Percentiles rank a stretch among this genome's conserved stretches.
Conservation (phyloP, 2,329 filamentous ascomycete genomes). For the Coniosporium tulheliwenetii region DNA sequence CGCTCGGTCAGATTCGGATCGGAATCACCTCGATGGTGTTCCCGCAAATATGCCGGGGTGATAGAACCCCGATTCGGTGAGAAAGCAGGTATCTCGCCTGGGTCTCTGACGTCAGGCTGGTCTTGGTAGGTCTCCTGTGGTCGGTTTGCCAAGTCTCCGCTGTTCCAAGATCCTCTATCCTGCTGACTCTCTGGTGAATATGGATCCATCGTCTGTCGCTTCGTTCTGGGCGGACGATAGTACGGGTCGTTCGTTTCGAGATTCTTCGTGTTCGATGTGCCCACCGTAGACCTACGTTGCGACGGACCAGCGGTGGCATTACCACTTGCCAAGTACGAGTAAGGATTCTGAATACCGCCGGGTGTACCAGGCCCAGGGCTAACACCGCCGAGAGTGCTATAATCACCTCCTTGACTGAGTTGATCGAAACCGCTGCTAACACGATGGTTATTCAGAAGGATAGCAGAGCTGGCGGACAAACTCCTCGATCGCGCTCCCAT, state of each 20-base stretch:
- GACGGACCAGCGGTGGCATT: slow-evolving; percentile 18
- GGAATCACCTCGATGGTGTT: slow-evolving; percentile 28
- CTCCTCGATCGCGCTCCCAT: slow-evolving; percentile 40
- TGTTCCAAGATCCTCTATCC: slow-evolving; percentile 29
- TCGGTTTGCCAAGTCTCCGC: slow-evolving; percentile 29
- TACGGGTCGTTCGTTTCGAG: slow-evolving; percentile 52
- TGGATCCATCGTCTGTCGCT: slow-evolving; percentile 45
- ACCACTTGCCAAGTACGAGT: slow-evolving; percentile 51
- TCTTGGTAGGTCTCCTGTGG: slow-evolving; percentile 29
- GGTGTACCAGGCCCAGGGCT: slow-evolving; percentile 57
- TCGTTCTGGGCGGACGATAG: slow-evolving; percentile 70
- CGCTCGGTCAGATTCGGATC: slow-evolving; percentile 35
- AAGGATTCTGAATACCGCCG: slow-evolving; percentile 52
- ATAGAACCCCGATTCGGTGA: slow-evolving; percentile 28
- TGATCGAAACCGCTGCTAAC: slow-evolving; percentile 38
- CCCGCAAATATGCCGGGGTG: slow-evolving; percentile 37
- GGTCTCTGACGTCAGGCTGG: slow-evolving; percentile 13
- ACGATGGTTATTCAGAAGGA: slow-evolving; percentile 39
- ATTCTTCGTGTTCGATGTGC: slow-evolving; percentile 6
- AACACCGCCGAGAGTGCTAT: slow-evolving; percentile 42
- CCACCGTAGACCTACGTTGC: slow-evolving; percentile 18
- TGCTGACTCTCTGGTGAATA: slow-evolving; percentile 19
- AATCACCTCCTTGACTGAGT: slow-evolving; percentile 31
- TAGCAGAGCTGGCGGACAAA: slow-evolving; percentile 44
- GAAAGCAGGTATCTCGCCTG: slow-evolving; percentile 16